A percentile compares a stretch with the other conserved stretches of the same genome.
phyloP scores from a whole-genome alignment of 192 early-diverging fungal genomes.

The Irineochytrium annulatum region DNA sequence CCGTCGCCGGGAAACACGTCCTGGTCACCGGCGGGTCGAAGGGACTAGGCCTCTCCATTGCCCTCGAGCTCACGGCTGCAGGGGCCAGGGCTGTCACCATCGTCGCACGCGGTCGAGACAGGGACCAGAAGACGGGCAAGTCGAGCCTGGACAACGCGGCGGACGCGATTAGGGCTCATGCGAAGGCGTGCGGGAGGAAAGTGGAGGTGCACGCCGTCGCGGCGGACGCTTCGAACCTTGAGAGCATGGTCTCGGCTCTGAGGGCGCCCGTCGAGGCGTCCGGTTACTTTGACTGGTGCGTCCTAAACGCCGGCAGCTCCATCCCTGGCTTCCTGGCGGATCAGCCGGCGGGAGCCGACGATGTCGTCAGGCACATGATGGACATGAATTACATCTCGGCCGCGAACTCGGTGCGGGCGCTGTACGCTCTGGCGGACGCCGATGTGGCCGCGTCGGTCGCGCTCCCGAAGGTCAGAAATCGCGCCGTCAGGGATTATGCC shows the following conservation, averaged over 20 bases:
- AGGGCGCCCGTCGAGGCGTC: slow-evolving; percentile 16
- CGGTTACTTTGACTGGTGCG: slow-evolving; percentile 6
- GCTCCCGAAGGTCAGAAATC: too few relatives aligned
- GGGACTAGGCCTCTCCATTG: slow-evolving; percentile 37
- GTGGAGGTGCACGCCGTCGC: not conserved
- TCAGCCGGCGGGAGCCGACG: too few relatives aligned
- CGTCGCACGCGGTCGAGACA: slow-evolving; percentile 35
- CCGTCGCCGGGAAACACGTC: slow-evolving; percentile 30
- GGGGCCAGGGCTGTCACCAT: slow-evolving; percentile 49
- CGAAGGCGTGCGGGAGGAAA: too few relatives aligned
- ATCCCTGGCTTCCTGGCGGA: slow-evolving; percentile 28
- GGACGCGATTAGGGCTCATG: too few relatives aligned
- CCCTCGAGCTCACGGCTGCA: slow-evolving; percentile 18
- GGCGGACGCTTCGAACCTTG: slow-evolving; percentile 4
- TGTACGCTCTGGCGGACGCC: slow-evolving; percentile 24
- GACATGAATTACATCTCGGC: slow-evolving; percentile 38
- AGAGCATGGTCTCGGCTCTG: slow-evolving; percentile 12
- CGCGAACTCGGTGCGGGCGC: slow-evolving; percentile 32
- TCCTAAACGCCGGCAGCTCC: slow-evolving; percentile 27
- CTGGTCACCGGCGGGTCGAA: slow-evolving; percentile 44
- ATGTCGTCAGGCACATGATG: slow-evolving; percentile 29
- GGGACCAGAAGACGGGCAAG: slow-evolving; percentile 2
- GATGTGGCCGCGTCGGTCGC: slow-evolving; percentile 3
- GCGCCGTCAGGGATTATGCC: too few relatives aligned
- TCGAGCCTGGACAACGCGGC: slow-evolving; percentile 19